Evolutionary conservation across 805 yeast species (phyloP), one percentile per base, ranked within the genome.

Genomic region (Huiozyma sinensis): DNA sequence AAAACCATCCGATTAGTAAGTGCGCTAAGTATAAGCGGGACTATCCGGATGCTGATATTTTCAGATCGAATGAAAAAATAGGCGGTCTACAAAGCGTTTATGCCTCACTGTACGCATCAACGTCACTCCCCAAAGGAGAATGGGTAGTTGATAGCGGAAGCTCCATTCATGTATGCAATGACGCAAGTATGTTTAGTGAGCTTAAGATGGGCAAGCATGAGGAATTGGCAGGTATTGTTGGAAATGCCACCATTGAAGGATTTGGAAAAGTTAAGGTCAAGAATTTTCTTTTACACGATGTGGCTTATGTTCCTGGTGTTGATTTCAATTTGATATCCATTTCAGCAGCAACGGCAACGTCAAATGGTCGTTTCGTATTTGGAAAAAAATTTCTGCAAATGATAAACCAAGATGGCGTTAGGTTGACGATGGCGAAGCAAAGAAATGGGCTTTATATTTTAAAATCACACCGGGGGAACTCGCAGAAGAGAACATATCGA

Each of bases 91-190:
- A 11, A 11, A 34, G 27, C 17, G 3, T 34, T 11, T 31, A 11
- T 31, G 33, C 33, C 3, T 9, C 33, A 31, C 2, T 17, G 34
- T 34, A 12, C 4, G 8, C 37, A 11, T 34, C 37, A 7, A 12
- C 17, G 3, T 12, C 37, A 34, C 27, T 8, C 9, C 9, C 13
- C 12, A 12, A 34, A 3, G n/a, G n/a, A 10, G 17, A 34, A 7
- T 44, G 38, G 45, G 36, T 45, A 13, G 17, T 45, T 28, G 46
- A 43, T 17, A 42, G 38, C 30, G 46, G 48, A 17, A 31, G 46
- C 40, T 42, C 48, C 9, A 33, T 27, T 29, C 48, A 42, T 38
- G 39, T 45, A 7, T 39, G 43, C 28, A 28, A 36, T 12, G 38
- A 41, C 11, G 28, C 29, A 28, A 7, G 10, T 10, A n/a, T 29